These are phyloP conservation scores for Aspergillus fructus DNA, from an alignment of 2,329 filamentous ascomycete genomes.

Conservation along the genomic window DNA sequence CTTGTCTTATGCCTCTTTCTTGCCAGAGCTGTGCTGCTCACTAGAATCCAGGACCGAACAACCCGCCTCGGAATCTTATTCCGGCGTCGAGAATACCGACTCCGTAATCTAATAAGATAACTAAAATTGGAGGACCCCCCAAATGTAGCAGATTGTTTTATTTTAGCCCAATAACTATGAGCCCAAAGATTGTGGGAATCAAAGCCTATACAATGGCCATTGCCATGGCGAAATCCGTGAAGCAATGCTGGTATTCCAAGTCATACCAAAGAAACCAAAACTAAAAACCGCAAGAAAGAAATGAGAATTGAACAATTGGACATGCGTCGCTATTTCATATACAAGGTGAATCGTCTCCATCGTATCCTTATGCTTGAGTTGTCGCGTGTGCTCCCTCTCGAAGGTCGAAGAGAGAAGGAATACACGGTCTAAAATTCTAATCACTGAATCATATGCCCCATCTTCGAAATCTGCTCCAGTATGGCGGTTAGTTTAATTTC, in stretches of 20 bases:
- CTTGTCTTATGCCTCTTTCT: neutral
- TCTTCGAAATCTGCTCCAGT: slow-evolving; percentile 71
- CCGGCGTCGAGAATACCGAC: neutral
- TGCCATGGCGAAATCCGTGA: neutral
- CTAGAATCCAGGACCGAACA: neutral
- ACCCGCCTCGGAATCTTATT: neutral
- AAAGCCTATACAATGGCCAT: neutral
- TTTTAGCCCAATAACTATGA: neutral
- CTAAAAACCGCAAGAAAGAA: slow-evolving; percentile 1
- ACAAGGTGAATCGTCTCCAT: slow-evolving; percentile 5
- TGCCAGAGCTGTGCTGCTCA: neutral
- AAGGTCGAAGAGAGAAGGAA: neutral
- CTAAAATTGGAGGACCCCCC: neutral
- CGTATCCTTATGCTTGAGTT: neutral
- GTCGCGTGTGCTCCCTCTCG: neutral
- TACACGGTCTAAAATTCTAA: slow-evolving; percentile 22
- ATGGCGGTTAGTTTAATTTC: slow-evolving; percentile 8
- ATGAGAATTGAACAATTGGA: neutral
- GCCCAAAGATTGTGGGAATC: neutral
- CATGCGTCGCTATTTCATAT: slow-evolving; percentile 1
- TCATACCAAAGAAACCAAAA: slow-evolving; percentile 1
- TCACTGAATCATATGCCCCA: slow-evolving; percentile 69
- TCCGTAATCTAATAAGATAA: neutral
- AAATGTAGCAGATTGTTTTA: neutral
- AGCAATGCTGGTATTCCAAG: neutral